These are phyloP conservation scores for Salvia miltiorrhiza DNA, from an alignment of 257 asterid species.

Conservation along the genomic window DNA sequence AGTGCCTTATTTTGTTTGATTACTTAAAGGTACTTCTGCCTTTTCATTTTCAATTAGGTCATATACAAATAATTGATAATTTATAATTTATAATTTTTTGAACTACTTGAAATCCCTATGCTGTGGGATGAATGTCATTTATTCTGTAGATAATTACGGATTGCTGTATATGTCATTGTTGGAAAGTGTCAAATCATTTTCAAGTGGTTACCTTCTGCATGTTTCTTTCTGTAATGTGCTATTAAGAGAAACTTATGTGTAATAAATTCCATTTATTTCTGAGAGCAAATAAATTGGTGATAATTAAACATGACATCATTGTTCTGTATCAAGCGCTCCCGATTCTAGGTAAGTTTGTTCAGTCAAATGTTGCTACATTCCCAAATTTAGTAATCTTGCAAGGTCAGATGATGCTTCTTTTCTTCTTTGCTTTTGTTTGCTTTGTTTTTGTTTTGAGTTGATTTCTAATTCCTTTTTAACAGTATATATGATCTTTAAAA, in stretches of 20 bases:
- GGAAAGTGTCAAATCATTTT: constrained; percentile 3
- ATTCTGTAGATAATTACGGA: constrained; percentile 1
- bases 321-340: neutral
- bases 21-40: constrained; percentile 71
- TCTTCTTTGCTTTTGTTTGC: too few relatives aligned
- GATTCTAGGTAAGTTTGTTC: neutral
- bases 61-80: too few relatives aligned
- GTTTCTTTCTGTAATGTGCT: constrained; percentile 11
- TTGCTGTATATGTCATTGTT: neutral
- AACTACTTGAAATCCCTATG: constrained; percentile 12
- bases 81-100: neutral
- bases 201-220: constrained; percentile 8
- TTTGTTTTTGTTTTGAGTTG: neutral
- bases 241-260: neutral
- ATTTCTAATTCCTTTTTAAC: neutral
- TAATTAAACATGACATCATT: neutral
- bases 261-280: neutral
- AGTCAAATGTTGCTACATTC: neutral
- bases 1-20: constrained; percentile 92
- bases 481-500: neutral
- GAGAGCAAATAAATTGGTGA: neutral
- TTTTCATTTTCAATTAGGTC: constrained; percentile 16
- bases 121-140: neutral
- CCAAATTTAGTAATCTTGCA: constrained; percentile 3
- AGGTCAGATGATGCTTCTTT: neutral